phyloP scores from a whole-genome alignment of 2,329 filamentous ascomycete genomes.

The Myotisia sp. region DNA sequence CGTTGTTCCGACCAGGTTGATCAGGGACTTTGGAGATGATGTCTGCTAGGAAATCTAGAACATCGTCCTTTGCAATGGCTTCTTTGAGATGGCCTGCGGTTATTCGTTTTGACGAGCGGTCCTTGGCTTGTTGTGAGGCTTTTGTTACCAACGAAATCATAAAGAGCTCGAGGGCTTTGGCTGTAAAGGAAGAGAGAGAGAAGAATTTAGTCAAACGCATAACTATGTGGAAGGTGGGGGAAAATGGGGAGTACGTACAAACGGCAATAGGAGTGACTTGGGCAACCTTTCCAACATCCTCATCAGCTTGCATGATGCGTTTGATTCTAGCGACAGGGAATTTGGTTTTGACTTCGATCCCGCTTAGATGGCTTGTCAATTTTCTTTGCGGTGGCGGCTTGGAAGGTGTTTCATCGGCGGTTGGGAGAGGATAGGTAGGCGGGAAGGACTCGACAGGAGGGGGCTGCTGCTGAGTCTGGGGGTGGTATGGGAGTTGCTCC shows the following conservation, averaged over 20 bases:
- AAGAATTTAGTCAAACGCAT: slow-evolving; percentile 1
- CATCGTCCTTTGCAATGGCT: slow-evolving; percentile 73
- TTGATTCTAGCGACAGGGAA: slow-evolving; percentile 97
- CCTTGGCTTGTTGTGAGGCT: slow-evolving; percentile 68
- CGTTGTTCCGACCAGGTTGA: slow-evolving; percentile 33
- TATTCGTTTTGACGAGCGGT: slow-evolving; percentile 76
- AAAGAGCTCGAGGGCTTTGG: slow-evolving; percentile 90
- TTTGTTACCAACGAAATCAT: slow-evolving; percentile 91
- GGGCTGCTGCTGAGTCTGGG: not conserved
- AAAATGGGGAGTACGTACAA: slow-evolving; percentile 35
- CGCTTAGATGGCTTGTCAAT: slow-evolving; percentile 31
- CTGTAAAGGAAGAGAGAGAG: slow-evolving; percentile 28
- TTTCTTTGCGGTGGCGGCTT: too few species aligned
- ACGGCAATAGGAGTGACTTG: slow-evolving; percentile 95
- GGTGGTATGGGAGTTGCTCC: slow-evolving; percentile 4
- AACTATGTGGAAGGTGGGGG: slow-evolving; percentile 1
- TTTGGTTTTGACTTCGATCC: slow-evolving; percentile 75
- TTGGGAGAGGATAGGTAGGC: not conserved
- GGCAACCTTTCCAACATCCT: slow-evolving; percentile 95
- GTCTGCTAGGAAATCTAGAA: slow-evolving; percentile 85
- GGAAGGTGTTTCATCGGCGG: slow-evolving; percentile 9
- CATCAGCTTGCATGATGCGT: slow-evolving; percentile 97
- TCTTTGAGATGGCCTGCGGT: slow-evolving; percentile 83
- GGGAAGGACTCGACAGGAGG: not conserved
- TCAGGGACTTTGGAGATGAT: slow-evolving; percentile 77